These are phyloP conservation scores for Colletotrichum tofieldiae DNA, from an alignment of 2,329 filamentous ascomycete species.

Conservation along the genomic window DNA sequence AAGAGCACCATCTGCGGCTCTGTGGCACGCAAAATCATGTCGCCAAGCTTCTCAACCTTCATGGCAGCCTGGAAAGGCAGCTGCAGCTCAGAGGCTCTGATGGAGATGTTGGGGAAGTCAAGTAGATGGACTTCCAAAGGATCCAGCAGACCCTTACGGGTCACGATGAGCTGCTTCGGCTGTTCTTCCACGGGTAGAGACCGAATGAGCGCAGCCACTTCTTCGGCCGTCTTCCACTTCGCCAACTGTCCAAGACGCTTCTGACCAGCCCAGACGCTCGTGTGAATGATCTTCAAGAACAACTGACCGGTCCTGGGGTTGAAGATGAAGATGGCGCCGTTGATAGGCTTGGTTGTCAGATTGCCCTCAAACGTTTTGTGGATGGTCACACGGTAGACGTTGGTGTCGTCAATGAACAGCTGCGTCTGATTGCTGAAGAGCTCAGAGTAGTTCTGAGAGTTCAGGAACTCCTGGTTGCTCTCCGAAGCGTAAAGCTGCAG, in stretches of 20 bases:
- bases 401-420: slow-evolving; percentile 98
- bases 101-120: slow-evolving; percentile 99
- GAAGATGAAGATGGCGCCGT: slow-evolving; percentile 99
- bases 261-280: slow-evolving; percentile 98
- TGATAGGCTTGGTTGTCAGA: slow-evolving; percentile 98
- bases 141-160: slow-evolving; percentile 95
- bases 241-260: slow-evolving; percentile 98
- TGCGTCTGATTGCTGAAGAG: slow-evolving; percentile 99
- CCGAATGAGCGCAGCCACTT: slow-evolving; percentile 97
- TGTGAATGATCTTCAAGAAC: slow-evolving; percentile 99
- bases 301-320: slow-evolving; percentile 98
- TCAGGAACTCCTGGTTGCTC: slow-evolving; percentile 98
- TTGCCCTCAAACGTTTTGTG: slow-evolving; percentile 99
- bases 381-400: slow-evolving; percentile 99
- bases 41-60: slow-evolving; percentile 99
- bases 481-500: slow-evolving; percentile 98
- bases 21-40: slow-evolving; percentile 98
- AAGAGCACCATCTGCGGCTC: slow-evolving; percentile 99
- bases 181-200: slow-evolving; percentile 98
- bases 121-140: slow-evolving; percentile 97
- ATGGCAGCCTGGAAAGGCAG: slow-evolving; percentile 99
- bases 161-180: slow-evolving; percentile 98
- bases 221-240: slow-evolving; percentile 99
- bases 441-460: slow-evolving; percentile 99
- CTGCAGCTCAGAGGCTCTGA: slow-evolving; percentile 95